A percentile compares a stretch with the other conserved stretches of the same genome.
Evolutionary conservation across 495 filamentous ascomycete species (phyloP).

Genomic region (Penicillium paradoxum): DNA sequence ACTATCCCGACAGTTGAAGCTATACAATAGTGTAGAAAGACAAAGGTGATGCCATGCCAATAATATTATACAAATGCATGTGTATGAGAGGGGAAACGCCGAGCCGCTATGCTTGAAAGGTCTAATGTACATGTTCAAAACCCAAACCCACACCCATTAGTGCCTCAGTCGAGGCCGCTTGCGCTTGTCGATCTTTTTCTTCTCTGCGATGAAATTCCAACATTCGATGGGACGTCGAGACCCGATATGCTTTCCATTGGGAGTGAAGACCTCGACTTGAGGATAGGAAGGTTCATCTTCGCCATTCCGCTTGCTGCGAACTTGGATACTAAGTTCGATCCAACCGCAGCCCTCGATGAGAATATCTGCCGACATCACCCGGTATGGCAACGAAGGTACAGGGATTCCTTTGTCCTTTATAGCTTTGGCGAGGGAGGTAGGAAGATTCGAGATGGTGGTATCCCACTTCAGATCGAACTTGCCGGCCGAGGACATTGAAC

Average conservation of each 20-base stretch:
- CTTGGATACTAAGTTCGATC: conserved; percentile 83
- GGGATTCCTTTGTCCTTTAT: conserved; percentile 28
- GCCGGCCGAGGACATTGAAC: conserved; percentile 61
- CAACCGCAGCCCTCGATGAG: conserved; percentile 89
- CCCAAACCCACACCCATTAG: conserved; percentile 10
- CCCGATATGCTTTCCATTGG: conserved; percentile 72
- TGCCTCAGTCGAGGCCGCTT: conserved; percentile 19
- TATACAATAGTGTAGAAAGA: not conserved
- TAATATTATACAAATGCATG: not conserved
- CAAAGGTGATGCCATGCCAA: not conserved
- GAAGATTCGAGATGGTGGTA: conserved; percentile 58
- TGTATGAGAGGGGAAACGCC: conserved; percentile 4
- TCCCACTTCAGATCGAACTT: conserved; percentile 71
- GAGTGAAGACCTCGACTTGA: conserved; percentile 77
- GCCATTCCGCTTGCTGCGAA: conserved; percentile 49
- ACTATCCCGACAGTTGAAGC: not conserved
- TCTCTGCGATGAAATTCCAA: conserved; percentile 47
- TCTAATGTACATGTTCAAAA: not conserved
- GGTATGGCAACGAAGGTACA: conserved; percentile 61
- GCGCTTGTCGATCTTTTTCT: conserved; percentile 31
- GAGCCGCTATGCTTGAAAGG: conserved; percentile 3
- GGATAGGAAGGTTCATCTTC: conserved; percentile 46
- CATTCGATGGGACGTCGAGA: conserved; percentile 67
- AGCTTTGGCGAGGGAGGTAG: conserved; percentile 32
- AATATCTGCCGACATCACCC: conserved; percentile 72